A percentile compares a stretch with the other conserved stretches of the same genome.
phyloP scores from a whole-genome alignment of 495 filamentous ascomycete genomes.

The Talaromyces ruber region DNA sequence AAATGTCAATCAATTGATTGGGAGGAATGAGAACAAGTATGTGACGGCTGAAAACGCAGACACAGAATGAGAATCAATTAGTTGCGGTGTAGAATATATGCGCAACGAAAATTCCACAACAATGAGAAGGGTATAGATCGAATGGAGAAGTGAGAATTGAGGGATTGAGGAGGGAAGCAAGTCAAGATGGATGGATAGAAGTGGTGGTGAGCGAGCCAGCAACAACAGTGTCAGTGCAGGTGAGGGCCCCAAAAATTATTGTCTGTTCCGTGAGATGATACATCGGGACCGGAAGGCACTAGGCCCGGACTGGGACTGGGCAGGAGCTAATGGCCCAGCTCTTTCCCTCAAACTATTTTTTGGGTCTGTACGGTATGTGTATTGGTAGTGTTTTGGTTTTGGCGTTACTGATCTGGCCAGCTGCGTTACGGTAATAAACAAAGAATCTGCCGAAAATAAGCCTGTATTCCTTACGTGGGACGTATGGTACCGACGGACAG shows the following conservation, averaged over 20 bases:
- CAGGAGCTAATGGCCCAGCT: background rate
- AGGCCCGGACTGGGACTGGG: background rate
- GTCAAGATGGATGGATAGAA: background rate
- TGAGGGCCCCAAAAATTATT: background rate
- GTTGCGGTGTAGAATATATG: background rate
- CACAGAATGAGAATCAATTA: background rate
- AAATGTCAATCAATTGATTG: background rate
- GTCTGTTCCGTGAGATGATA: background rate
- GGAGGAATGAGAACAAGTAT: background rate
- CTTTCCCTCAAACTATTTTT: background rate
- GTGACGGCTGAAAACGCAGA: background rate
- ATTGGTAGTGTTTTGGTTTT: background rate
- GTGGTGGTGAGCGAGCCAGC: background rate
- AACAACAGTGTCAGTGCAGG: background rate
- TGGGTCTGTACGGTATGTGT: background rate
- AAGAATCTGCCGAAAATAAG: background rate
- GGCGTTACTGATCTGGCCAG: background rate
- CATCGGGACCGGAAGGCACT: background rate
- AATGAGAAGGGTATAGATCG: background rate
- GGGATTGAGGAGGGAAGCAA: background rate
- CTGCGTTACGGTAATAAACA: background rate
- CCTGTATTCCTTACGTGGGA: too few species aligned
- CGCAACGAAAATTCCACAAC: background rate
- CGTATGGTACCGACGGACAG: background rate
- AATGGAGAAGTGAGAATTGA: background rate